Evolutionary conservation across 2,329 filamentous ascomycete species (phyloP).

Genomic region (Fonsecaea erecta): DNA sequence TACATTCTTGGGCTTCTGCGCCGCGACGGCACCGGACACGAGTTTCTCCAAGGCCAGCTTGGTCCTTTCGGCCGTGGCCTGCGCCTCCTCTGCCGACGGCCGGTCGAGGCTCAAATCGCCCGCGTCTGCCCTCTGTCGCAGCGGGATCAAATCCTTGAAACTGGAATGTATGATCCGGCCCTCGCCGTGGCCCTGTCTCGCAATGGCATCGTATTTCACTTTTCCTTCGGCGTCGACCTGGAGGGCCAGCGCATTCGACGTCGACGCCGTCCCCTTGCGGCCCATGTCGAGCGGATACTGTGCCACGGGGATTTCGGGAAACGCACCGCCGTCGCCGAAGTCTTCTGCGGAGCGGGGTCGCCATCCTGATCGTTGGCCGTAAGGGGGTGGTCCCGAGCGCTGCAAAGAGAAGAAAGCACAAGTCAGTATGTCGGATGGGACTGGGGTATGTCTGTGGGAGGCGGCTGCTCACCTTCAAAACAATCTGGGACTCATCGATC

Average conservation of each 20-base stretch:
- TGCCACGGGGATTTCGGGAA: conserved; percentile 89
- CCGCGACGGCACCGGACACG: conserved; percentile 81
- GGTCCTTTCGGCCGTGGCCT: conserved; percentile 82
- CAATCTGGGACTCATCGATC: conserved; percentile 83
- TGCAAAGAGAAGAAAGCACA: conserved; percentile 44
- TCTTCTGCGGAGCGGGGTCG: conserved; percentile 85
- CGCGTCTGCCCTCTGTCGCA: conserved; percentile 88
- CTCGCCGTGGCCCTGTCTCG: conserved; percentile 82
- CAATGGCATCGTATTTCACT: conserved; percentile 95
- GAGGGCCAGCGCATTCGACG: conserved; percentile 86
- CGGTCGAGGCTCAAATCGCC: conserved; percentile 87
- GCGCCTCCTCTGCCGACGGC: conserved; percentile 82
- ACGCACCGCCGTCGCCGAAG: conserved; percentile 94
- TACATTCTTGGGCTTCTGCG: conserved; percentile 94
- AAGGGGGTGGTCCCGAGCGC: conserved; percentile 82
- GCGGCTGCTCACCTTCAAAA: conserved; percentile 64
- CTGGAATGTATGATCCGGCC: conserved; percentile 87
- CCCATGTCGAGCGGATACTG: conserved; percentile 98
- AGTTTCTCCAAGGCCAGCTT: conserved; percentile 81
- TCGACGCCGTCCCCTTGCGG: conserved; percentile 67
- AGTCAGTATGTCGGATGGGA: conserved; percentile 7
- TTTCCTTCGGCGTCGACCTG: conserved; percentile 91
- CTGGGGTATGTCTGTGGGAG: neutral
- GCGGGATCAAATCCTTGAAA: conserved; percentile 94
- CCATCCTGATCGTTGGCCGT: conserved; percentile 87